Conservation (phyloP, 148 eudicot genomes). For the Diospyros lotus region DNA sequence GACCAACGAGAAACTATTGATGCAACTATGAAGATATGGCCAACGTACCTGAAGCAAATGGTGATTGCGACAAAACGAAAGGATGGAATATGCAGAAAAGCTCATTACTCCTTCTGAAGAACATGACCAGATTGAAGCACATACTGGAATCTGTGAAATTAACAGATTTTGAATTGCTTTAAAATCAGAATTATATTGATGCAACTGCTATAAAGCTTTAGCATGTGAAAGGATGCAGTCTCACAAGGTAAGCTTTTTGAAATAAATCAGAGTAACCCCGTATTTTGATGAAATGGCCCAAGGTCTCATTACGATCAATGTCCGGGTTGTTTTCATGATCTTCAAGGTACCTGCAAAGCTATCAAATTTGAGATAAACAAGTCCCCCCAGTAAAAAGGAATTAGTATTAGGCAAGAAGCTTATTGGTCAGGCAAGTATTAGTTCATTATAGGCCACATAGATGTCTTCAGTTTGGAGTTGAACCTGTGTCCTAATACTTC, state of each 20-base stretch:
- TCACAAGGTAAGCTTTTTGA: slow-evolving; percentile 88
- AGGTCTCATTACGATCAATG: slow-evolving; percentile 61
- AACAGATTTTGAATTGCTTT: not conserved
- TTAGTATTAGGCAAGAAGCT: not conserved
- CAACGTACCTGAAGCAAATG: slow-evolving; percentile 81
- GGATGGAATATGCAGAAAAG: slow-evolving; percentile 74
- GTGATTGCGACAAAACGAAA: slow-evolving; percentile 93
- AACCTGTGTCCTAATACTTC: too few species aligned
- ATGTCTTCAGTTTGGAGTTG: too few species aligned
- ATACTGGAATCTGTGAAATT: slow-evolving; percentile 65
- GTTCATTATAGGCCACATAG: not conserved
- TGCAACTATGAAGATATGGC: not conserved
- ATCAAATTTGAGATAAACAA: not conserved
- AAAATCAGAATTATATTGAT: not conserved
- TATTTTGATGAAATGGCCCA: slow-evolving; percentile 65
- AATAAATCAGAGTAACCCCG: slow-evolving; percentile 84
- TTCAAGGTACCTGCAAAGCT: slow-evolving; percentile 64
- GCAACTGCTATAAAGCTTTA: not conserved
- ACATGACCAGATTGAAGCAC: slow-evolving; percentile 94
- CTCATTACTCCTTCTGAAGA: slow-evolving; percentile 74
- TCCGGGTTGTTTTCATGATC: slow-evolving; percentile 72
- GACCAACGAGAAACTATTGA: not conserved
- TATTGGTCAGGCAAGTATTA: not conserved
- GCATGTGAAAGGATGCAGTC: slow-evolving; percentile 13
- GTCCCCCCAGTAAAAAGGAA: not conserved